Conservation (phyloP, 352 stramenopile species). For the Saprolegnia parasitica region DNA sequence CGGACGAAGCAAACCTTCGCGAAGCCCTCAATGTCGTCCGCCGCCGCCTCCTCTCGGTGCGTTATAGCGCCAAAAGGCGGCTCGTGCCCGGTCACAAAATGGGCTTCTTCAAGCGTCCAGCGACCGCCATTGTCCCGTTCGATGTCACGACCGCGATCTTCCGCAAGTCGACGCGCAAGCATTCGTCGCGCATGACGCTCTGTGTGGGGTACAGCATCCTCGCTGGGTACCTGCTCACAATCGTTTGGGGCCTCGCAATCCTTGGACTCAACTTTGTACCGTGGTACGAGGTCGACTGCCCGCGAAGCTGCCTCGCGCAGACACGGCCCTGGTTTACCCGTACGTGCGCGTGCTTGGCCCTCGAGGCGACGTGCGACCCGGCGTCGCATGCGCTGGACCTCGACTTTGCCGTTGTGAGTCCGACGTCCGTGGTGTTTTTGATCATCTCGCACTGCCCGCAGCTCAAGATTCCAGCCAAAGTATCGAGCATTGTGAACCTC, state of each 20-base stretch:
- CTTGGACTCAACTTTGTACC: not conserved
- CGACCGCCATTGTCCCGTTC: not conserved
- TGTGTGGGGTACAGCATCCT: not conserved
- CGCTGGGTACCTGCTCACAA: not conserved
- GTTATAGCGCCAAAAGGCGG: not conserved
- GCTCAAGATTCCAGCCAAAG: slow-evolving; percentile 18
- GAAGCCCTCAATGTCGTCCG: not conserved
- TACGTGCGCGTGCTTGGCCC: not conserved
- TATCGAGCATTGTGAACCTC: slow-evolving; percentile 16
- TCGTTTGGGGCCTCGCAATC: not conserved
- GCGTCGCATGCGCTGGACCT: not conserved
- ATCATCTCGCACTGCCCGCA: slow-evolving; percentile 31
- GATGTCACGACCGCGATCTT: not conserved
- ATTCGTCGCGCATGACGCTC: not conserved
- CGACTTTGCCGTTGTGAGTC: not conserved
- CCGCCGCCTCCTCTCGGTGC: not conserved
- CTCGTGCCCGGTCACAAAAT: not conserved
- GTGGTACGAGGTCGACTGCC: not conserved
- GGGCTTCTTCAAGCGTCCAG: not conserved
- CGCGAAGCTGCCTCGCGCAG: not conserved
- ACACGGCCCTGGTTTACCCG: not conserved
- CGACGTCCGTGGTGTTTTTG: slow-evolving; percentile 2
- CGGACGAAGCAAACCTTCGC: not conserved
- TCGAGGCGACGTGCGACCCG: not conserved
- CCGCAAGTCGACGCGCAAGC: not conserved